Base-by-base conservation (phyloP, 352 stramenopile genomes). In the Stramenopiles sp. region DNA sequence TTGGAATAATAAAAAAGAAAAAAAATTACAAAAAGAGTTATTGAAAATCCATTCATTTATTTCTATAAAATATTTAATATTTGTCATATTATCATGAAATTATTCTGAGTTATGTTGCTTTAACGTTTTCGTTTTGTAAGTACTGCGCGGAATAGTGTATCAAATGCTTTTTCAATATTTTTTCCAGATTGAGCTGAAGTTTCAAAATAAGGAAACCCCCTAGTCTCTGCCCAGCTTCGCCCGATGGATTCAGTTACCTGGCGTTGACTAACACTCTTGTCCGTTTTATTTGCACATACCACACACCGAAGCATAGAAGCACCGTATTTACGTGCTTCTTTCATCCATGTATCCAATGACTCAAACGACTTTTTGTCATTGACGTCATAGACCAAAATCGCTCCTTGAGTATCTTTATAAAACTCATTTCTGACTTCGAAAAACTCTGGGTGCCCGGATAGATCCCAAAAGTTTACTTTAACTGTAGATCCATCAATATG, bases 361-460 rank as follows among this genome's bases (percentile, higher is more conserved):
- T 57, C 53, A 45, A 86, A 85, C 47, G 52, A 72, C 7, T 72
- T 58, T 0, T 46, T 48, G 28, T 85, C 68, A 1, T 61, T 66
- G 6, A 86, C 69, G 32, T 86, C 71, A 52, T 84, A 86, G 34
- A 84, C 68, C 6, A 86, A 56, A 26, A 86, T 38, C 18, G 70
- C 71, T 7, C 64, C 68, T 41, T 68, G 56, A 1, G 71, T 75
- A 55, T 90, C 71, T 46, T 83, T 84, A 59, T 90, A 90, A 45
- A 92, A 91, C 57, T 92, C 76, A 48, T 92, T 92, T 19, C 76
- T 59, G 19, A 90, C 73, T 39, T 90, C 73, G 44, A 80, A 62
- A 49, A 86, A 90, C 40, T 83, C 73, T n/a, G 60, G 53, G 44
- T 72, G 56, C 0, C 74, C 76, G 15, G 58, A 77, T 8, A 90